phyloP scores from a whole-genome alignment of 2,329 filamentous ascomycete genomes.

The Geosmithia morbida region DNA sequence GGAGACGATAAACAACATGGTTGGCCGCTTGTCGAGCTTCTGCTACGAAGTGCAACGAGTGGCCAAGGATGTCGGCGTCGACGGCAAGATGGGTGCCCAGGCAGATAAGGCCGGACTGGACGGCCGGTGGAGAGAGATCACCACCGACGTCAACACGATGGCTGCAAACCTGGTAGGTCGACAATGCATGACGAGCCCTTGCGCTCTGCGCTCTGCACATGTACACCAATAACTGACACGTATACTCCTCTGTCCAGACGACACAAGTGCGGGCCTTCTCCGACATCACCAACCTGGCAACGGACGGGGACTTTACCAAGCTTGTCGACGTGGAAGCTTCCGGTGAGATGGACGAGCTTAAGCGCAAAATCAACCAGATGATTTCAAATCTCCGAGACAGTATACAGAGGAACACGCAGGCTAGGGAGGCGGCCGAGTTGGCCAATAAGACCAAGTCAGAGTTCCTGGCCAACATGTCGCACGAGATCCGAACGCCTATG shows the following conservation, averaged over 20 bases:
- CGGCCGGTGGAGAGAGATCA: slow-evolving; percentile 96
- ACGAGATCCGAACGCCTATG: slow-evolving; percentile 66
- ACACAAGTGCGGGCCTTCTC: slow-evolving; percentile 96
- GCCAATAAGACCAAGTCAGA: slow-evolving; percentile 97
- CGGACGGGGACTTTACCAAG: slow-evolving; percentile 93
- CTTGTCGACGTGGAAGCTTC: slow-evolving; percentile 94
- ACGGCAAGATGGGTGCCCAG: slow-evolving; percentile 97
- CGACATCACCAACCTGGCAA: slow-evolving; percentile 95
- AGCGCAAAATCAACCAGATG: slow-evolving; percentile 99
- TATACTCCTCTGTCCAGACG: slow-evolving; percentile 31
- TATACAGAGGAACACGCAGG: slow-evolving; percentile 92
- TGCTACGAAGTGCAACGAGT: slow-evolving; percentile 93
- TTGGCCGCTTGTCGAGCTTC: slow-evolving; percentile 87
- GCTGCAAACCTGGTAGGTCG: slow-evolving; percentile 38
- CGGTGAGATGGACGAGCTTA: slow-evolving; percentile 97
- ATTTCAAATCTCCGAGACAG: slow-evolving; percentile 89
- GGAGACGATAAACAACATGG: slow-evolving; percentile 98
- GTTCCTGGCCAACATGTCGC: slow-evolving; percentile 71
- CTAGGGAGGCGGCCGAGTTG: slow-evolving; percentile 87
- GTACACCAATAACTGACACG: too few relatives aligned
- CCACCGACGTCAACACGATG: slow-evolving; percentile 93
- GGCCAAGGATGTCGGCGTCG: slow-evolving; percentile 90
- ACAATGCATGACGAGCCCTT: background rate
- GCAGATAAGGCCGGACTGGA: slow-evolving; percentile 87
- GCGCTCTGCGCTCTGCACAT: too few relatives aligned